Conservation (phyloP, 83 land plant species). For the Diphasiastrum complanatum region DNA sequence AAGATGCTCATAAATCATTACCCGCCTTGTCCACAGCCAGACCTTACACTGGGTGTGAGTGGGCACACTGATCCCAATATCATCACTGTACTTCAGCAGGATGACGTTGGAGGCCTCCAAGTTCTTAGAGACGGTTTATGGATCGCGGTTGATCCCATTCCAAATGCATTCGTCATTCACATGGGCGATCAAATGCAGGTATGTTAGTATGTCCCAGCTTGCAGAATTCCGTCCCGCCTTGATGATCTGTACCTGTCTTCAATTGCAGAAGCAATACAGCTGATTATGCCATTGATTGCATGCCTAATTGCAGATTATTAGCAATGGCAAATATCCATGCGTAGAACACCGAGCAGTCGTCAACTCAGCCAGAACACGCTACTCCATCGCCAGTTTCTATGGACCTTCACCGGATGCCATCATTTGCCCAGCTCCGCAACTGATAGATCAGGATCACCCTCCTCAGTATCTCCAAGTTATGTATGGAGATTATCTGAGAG, state of each 20-base stretch:
- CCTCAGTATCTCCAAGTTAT: too few relatives aligned
- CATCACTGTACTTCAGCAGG: conserved; percentile 60
- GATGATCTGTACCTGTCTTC: not conserved
- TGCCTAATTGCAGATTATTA: conserved; percentile 26
- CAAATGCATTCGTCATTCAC: conserved; percentile 46
- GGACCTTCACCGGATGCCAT: conserved; percentile 21
- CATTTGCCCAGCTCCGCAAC: conserved; percentile 16
- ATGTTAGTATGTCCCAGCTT: not conserved
- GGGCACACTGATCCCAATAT: conserved; percentile 59
- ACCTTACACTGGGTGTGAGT: conserved; percentile 53
- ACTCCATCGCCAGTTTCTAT: conserved; percentile 24
- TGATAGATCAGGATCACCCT: not conserved
- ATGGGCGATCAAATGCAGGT: conserved; percentile 75
- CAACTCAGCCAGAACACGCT: conserved; percentile 20
- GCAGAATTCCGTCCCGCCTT: not conserved
- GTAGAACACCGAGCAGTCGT: conserved; percentile 33
- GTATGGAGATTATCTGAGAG: too few relatives aligned
- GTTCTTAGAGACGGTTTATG: conserved; percentile 44
- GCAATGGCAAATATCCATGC: conserved; percentile 39
- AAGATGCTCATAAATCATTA: conserved; percentile 69
- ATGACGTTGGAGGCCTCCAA: conserved; percentile 55
- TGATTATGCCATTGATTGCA: not conserved
- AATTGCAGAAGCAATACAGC: too few relatives aligned
- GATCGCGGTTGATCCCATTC: conserved; percentile 42
- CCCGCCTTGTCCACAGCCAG: conserved; percentile 69